phyloP scores from a whole-genome alignment of 129 eudicot species.

The Ambrosia artemisiifolia region DNA sequence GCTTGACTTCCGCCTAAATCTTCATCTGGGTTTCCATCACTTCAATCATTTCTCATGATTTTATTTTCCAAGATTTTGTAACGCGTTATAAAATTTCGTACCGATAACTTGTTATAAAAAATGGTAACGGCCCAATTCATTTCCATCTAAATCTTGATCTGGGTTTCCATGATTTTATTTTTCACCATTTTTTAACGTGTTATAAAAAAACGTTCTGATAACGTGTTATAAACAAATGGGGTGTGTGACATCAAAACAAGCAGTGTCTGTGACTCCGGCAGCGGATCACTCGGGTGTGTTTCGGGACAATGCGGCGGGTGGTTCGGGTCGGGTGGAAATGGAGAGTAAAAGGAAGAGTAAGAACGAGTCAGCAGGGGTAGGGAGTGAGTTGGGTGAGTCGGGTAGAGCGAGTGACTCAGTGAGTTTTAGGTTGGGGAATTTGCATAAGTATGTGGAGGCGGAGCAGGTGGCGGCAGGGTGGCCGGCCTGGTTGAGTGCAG shows the following conservation, averaged over 20 bases:
- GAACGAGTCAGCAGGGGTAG: slow-evolving; percentile 58
- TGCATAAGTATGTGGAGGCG: slow-evolving; percentile 67
- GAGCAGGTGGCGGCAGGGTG: slow-evolving; percentile 92
- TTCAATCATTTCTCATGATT: neutral
- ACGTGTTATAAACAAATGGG: slow-evolving; percentile 45
- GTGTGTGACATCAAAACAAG: slow-evolving; percentile 81
- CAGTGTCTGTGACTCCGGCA: slow-evolving; percentile 94
- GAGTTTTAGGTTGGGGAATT: slow-evolving; percentile 85
- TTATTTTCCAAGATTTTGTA: no score
- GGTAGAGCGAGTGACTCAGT: slow-evolving; percentile 82
- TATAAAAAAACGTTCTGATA: no score
- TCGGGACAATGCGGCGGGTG: slow-evolving; percentile 51
- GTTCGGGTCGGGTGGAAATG: slow-evolving; percentile 56
- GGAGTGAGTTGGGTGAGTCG: slow-evolving; percentile 77
- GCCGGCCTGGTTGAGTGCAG: slow-evolving; percentile 96
- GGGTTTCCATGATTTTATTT: no score
- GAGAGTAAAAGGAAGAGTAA: slow-evolving; percentile 45
- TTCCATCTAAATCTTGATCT: no score
- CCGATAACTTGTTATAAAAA: no score
- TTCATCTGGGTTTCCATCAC: slow-evolving; percentile 22
- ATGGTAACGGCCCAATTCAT: no score
- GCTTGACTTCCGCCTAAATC: slow-evolving; percentile 24
- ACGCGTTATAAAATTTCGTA: no score
- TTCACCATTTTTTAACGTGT: no score
- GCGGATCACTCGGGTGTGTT: slow-evolving; percentile 69